Conservation (phyloP, 2,329 filamentous ascomycete genomes). For the Rhinocladiella similis region DNA sequence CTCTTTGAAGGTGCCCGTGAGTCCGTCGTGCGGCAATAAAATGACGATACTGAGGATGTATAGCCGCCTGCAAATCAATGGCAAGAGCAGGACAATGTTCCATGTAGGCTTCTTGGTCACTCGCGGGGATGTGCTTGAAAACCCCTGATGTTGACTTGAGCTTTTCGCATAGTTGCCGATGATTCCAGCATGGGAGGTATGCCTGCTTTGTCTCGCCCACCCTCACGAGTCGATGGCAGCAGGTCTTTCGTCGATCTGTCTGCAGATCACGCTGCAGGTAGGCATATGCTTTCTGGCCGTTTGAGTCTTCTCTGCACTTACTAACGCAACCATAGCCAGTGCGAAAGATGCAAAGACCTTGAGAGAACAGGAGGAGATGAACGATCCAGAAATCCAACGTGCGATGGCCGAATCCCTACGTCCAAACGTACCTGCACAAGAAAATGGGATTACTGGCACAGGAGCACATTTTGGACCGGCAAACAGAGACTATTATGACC, state of each 20-base stretch:
- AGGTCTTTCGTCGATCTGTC: constrained; percentile 32
- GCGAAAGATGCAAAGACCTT: constrained; percentile 35
- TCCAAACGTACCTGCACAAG: constrained; percentile 49
- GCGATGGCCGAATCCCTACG: constrained; percentile 49
- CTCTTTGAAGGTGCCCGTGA: constrained; percentile 15
- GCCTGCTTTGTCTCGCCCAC: constrained; percentile 48
- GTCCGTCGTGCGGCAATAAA: neutral
- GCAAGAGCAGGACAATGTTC: constrained; percentile 27
- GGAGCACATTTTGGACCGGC: constrained; percentile 55
- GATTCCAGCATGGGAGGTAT: constrained; percentile 38
- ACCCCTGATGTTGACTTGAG: constrained; percentile 19
- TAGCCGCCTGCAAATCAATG: constrained; percentile 22
- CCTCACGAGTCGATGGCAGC: constrained; percentile 43
- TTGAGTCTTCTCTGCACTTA: neutral
- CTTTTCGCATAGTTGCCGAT: constrained; percentile 39
- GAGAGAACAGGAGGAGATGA: constrained; percentile 38
- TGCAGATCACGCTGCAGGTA: constrained; percentile 34
- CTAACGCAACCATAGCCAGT: constrained; percentile 17
- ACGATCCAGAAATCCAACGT: constrained; percentile 44
- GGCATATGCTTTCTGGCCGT: neutral
- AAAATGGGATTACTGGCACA: constrained; percentile 52
- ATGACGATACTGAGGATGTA: neutral
- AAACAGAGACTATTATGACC: constrained; percentile 55
- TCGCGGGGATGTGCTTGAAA: neutral
- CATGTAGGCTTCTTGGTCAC: constrained; percentile 18